These are phyloP conservation scores for Teunomyces barrocoloradensis DNA, from an alignment of 805 yeast species.

Conservation along the genomic window DNA sequence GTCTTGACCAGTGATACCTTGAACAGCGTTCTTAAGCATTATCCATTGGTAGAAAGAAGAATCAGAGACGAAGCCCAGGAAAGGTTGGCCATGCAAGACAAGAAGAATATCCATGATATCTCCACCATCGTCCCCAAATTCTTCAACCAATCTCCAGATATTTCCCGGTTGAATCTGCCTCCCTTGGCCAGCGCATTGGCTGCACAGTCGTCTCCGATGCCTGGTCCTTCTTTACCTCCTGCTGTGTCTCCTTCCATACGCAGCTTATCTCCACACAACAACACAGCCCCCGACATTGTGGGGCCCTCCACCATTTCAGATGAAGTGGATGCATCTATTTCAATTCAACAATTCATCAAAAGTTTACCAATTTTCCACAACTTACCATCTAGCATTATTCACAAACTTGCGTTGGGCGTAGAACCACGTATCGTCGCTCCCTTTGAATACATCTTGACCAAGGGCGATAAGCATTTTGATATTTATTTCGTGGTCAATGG, in stretches of 20 bases:
- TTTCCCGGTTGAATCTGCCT: constrained; percentile 3
- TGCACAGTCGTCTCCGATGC: constrained; percentile 8
- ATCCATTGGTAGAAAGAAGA: constrained; percentile 63
- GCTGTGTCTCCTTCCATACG: constrained; percentile 13
- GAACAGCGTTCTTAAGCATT: constrained; percentile 55
- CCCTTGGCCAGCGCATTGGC: constrained; percentile 14
- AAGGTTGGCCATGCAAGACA: constrained; percentile 67
- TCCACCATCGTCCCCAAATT: not conserved
- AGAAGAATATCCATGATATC: constrained; percentile 48
- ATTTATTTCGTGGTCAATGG: constrained; percentile 68
- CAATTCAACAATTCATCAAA: constrained; percentile 56
- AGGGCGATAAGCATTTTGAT: constrained; percentile 61
- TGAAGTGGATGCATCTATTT: constrained; percentile 51
- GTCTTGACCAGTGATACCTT: constrained; percentile 65
- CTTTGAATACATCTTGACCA: constrained; percentile 57
- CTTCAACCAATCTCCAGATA: not conserved
- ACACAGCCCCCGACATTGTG: constrained; percentile 7
- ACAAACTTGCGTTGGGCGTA: constrained; percentile 60
- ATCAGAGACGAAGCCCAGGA: constrained; percentile 81
- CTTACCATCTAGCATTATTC: constrained; percentile 58
- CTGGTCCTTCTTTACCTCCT: constrained; percentile 17
- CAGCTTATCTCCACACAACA: not conserved
- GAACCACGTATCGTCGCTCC: constrained; percentile 54
- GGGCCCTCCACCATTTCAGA: constrained; percentile 13
- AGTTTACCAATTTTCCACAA: constrained; percentile 57